Base-by-base conservation (phyloP, 768 basidiomycete genomes). In the Hericium coralloides region DNA sequence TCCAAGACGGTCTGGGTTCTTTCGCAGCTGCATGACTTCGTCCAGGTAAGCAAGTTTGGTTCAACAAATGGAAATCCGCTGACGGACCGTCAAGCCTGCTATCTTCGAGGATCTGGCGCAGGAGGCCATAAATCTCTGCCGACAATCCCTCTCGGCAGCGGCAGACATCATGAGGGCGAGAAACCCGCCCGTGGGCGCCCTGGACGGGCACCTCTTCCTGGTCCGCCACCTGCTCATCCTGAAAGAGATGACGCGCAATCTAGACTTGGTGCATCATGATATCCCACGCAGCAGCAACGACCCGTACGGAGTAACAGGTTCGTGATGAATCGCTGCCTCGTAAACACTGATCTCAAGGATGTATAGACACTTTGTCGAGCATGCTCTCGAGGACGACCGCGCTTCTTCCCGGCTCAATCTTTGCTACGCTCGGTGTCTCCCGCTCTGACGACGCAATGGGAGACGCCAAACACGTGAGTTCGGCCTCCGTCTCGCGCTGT, bases 21-120 rank as follows among this genome's bases (percentile, higher is more conserved):
- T 37, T 84, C 85, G 1, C 91, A 94, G 69, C 72, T 99, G 38
- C 87, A 92, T 59, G 85, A 92, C 60, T 98, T 90, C 64, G 89
- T 98, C 55, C 92, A 97, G 76, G 95, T 93, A 66, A 38, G 77
- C 65, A 17, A 36, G 14, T 38, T 23, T 2, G 38, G 48, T 23
- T 58, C 6, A 52, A 51, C 17, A n/a, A 52, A 26, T 26, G 41
- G 15, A 38, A 54, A 6, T 17, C 15, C 48, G 38, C 25, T 22
- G 31, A 49, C 51, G 23, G n/a, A 18, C n/a, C 37, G 48, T 38
- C 23, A 55, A 98, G 94, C 85, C 90, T n/a, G 87, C 84, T 1
- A 95, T 98, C 57, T 99, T 97, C 58, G 89, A 94, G 64, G 97
- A 99, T 68, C 89, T 98, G 41, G 94, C 95, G 0, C 91, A 94